Base-by-base conservation (phyloP, 2,329 filamentous ascomycete species). In the Penicillium sp. region DNA sequence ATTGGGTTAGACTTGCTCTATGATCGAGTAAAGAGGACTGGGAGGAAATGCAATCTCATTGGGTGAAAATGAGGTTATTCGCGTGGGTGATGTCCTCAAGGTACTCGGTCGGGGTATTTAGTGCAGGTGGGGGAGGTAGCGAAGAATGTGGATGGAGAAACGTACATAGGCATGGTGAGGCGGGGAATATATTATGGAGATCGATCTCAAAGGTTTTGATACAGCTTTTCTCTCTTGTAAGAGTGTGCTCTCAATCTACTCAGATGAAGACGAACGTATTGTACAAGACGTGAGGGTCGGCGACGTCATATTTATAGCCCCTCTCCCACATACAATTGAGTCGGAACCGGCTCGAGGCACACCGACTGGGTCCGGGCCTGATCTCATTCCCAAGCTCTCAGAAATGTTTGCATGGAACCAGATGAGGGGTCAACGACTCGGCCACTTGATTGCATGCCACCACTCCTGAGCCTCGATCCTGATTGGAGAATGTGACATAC, bases 131-230 rank as follows among this genome's bases (percentile, higher is more conserved):
- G 26, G 26, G 26, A 26, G 26, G 26, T 26, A 26, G 26, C 26
- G 29, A 17, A 21, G 44, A n/a, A 47, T 5, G 6, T 23, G n/a
- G 31, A 19, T 44, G 47, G 17, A 17, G 30, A 7, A 38, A 49
- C 66, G 53, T 70, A 67, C 67, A 72, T 67, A 4, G 67, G 69
- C 67, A 70, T 67, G 3, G 57, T 67, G 17, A 19, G 13, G 35
- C 0, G 35, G 35, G 35, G 35, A 41, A 41, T 41, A 15, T 41
- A 11, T 11, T 5, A 1, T 13, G 4, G 45, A 6, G 17, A 26
- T 21, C 21, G 7, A 47, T 47, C 15, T 41, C 35, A 41, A 17
- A 3, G 2, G 4, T 47, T 47, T 21, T 47, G 45, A 21, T 26
- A 26, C 4, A 13, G 9, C 2, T 41, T 17, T 15, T 13, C 11